These are phyloP conservation scores for Claviceps digitariae DNA, from an alignment of 2,329 filamentous ascomycete genomes.

Conservation along the genomic window DNA sequence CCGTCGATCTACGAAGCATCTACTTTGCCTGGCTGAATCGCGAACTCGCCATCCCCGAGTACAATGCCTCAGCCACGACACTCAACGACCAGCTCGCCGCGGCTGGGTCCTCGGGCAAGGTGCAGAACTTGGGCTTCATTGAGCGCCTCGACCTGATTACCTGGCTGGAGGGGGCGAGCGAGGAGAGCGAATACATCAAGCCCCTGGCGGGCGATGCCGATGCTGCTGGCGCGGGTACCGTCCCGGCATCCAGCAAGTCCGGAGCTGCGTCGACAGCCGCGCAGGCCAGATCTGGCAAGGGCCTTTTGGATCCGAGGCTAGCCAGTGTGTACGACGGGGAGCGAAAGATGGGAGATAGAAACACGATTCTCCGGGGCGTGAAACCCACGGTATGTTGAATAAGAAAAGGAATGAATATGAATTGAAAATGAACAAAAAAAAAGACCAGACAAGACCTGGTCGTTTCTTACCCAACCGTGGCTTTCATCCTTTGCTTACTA, in stretches of 20 bases:
- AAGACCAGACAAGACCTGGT: too few relatives aligned
- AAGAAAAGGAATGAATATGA: too few relatives aligned
- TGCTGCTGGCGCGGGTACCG: slow-evolving; percentile 23
- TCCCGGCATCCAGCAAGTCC: slow-evolving; percentile 17
- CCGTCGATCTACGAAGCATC: slow-evolving; percentile 81
- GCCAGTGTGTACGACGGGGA: slow-evolving; percentile 86
- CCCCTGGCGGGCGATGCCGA: slow-evolving; percentile 54
- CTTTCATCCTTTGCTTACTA: too few relatives aligned
- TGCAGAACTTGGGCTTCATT: slow-evolving; percentile 83
- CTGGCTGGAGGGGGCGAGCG: slow-evolving; percentile 81
- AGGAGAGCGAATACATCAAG: slow-evolving; percentile 88
- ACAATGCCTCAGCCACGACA: slow-evolving; percentile 69
- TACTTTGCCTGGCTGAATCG: slow-evolving; percentile 95
- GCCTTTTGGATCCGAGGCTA: slow-evolving; percentile 63
- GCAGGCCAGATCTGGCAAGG: slow-evolving; percentile 43
- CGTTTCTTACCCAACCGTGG: too few relatives aligned
- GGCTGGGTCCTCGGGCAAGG: slow-evolving; percentile 47
- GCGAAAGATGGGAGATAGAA: slow-evolving; percentile 83
- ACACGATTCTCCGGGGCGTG: slow-evolving; percentile 71
- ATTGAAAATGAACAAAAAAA: too few relatives aligned
- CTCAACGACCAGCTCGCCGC: slow-evolving; percentile 66
- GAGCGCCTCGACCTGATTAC: slow-evolving; percentile 85
- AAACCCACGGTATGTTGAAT: slow-evolving; percentile 64
- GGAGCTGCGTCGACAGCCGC: slow-evolving; percentile 29
- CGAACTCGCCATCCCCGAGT: slow-evolving; percentile 78